Conservation (phyloP, 257 asterid genomes). For the Solanum verrucosum region DNA sequence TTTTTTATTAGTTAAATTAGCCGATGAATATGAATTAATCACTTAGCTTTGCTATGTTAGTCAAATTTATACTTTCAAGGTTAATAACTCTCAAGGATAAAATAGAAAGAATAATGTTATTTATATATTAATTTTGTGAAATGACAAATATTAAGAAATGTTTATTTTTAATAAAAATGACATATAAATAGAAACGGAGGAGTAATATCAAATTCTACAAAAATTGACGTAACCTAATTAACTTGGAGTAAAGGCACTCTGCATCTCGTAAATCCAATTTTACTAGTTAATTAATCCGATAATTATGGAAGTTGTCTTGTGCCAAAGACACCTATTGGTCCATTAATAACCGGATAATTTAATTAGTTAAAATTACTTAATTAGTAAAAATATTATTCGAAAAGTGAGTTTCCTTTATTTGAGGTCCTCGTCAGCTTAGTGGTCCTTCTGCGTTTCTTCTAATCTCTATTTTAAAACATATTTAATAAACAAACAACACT, state of each 20-base stretch:
- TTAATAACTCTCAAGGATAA: too few species aligned
- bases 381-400: background rate
- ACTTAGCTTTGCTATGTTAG: too few species aligned
- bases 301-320: background rate
- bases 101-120: too few species aligned
- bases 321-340: background rate
- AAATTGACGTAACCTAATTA: background rate
- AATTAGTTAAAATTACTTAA: background rate
- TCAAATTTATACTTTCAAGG: too few species aligned
- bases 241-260: background rate
- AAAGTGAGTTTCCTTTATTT: conserved; percentile 1
- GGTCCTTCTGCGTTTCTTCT: background rate
- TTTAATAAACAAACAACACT: background rate
- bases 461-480: background rate
- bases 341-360: background rate
- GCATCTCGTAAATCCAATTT: background rate
- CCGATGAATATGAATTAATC: too few species aligned
- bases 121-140: too few species aligned
- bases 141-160: too few species aligned
- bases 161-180: too few species aligned
- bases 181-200: too few species aligned
- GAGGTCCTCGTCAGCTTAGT: background rate
- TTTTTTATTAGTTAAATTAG: too few species aligned
- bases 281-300: background rate
- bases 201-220: background rate